Base-by-base conservation (phyloP, 2,329 filamentous ascomycete genomes). In the Neurospora crassa region DNA sequence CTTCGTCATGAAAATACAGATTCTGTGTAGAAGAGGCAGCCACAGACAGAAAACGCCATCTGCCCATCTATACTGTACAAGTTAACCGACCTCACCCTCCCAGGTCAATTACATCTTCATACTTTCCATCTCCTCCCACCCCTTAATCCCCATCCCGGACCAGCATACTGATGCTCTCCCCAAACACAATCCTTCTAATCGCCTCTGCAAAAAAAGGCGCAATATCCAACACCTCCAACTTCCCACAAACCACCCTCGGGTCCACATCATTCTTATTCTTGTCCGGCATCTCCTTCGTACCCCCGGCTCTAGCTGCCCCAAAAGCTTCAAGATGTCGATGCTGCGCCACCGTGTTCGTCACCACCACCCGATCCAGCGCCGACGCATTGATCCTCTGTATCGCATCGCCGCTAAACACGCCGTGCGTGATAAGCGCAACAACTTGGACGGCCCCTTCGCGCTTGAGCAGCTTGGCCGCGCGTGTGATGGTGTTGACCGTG, bases 401-500 rank as follows among this genome's bases (percentile, higher is more conserved):
- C 67, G 95, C 95, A 80, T 99, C 95, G 41, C 96, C 96, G 78
- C 93, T 97, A 77, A 99, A 87, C 73, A 98, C 93, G 70, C 95
- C 96, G 79, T 99, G 96, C 6, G 96, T 98, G 74, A 99, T 87
- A 70, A 99, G 86, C 6, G 96, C 96, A 79, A 94, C 96, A 53
- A 98, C 94, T 74, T 89, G 89, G 37, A 89, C 91, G 12, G 96
- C 96, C 63, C 95, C 94, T 81, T 97, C 93, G 77, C 92, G 94
- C 84, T 97, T 97, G 74, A 98, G 84, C n/a, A 98, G 87, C 84
- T 98, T 97, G 40, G 96, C 96, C 16, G 96, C 96, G 72, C 96
- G 90, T 1, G 94, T 97, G 77, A 99, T 97, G 42, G 96, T 99
- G 83, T 97, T 97, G 72, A 92, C 96, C 1, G 96, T 99, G 80